Conservation (phyloP, 106 monocot genomes). For the Acorus calamus region DNA sequence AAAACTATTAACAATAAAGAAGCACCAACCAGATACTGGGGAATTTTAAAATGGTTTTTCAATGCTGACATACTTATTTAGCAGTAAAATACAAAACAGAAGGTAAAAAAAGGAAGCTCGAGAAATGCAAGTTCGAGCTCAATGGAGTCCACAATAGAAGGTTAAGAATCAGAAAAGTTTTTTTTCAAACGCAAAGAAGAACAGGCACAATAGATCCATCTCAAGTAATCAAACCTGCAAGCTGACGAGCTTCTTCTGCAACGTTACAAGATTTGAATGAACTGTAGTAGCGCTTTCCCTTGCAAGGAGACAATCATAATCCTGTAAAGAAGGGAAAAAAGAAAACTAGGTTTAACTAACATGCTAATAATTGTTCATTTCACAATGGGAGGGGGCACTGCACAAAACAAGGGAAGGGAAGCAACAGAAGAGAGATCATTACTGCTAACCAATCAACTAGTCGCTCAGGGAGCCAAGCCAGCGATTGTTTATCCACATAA, state of each 20-base stretch:
- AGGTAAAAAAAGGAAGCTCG: too few species aligned
- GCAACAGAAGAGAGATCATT: slow-evolving; percentile 35
- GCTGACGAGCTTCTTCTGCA: slow-evolving; percentile 70
- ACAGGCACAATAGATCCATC: too few species aligned
- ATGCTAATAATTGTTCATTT: too few species aligned
- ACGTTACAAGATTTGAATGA: slow-evolving; percentile 38
- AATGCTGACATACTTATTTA: too few species aligned
- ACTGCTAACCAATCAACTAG: slow-evolving; percentile 97
- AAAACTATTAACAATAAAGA: background rate
- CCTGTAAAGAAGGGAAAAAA: slow-evolving; percentile 26
- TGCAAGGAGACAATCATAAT: slow-evolving; percentile 68
- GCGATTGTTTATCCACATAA: slow-evolving; percentile 74
- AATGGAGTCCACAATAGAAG: too few species aligned
- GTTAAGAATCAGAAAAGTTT: too few species aligned
- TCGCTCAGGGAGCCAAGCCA: slow-evolving; percentile 70
- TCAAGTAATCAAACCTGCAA: slow-evolving; percentile 44
- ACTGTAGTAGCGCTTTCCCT: slow-evolving; percentile 31
- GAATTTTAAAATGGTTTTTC: too few species aligned
- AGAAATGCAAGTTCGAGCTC: too few species aligned
- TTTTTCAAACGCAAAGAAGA: too few species aligned
- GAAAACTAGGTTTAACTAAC: background rate
- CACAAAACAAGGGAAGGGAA: background rate
- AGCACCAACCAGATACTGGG: too few species aligned
- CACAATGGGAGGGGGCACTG: background rate
- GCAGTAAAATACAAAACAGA: too few species aligned